Base-by-base conservation (phyloP, 2,329 filamentous ascomycete genomes). In the Thielaviopsis populi region DNA sequence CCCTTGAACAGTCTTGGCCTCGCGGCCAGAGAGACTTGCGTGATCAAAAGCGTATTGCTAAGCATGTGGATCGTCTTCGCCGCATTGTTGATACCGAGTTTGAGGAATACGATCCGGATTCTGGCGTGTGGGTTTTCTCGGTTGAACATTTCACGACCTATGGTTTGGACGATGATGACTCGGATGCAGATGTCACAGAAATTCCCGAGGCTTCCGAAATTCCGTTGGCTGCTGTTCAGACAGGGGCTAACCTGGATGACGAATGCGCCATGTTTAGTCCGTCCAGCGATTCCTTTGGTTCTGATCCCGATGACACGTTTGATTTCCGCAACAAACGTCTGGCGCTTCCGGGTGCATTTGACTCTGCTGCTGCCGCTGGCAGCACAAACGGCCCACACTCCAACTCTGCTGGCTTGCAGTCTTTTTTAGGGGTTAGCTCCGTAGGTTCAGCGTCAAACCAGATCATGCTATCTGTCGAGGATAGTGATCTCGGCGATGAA, bases 111-210 rank as follows among this genome's bases (percentile, higher is more conserved):
- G 82, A 95, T 68, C 78, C 80, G 65, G 80, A 89, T 1, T 91
- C 85, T 62, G 94, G 92, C 62, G 82, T 88, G 58, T 99, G 95
- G 95, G 83, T 83, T 15, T 99, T 99, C 76, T 84, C 79, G 10
- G 94, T 99, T n/a, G 85, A 92, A 70, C 94, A 99, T 74, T 99
- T 95, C 73, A 97, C 92, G 1, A 96, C 91, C 1, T 99, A 99
- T 71, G 91, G 88, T 48, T 80, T 97, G 63, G 87, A 92, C 68
- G 89, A 88, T 48, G 86, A 89, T 33, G 86, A 88, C 61, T 84
- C 83, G 7, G 80, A 56, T 13, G 53, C 15, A 11, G 53, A 56
- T 17, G 53, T 33, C n/a, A 33, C 53, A 8, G 53, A 56, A 19
- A 10, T 56, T 37, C 15, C 27, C 1, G 53, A 56, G 2, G n/a